These are phyloP conservation scores for Syzygium oleosum DNA, from an alignment of 345 rosid species.

Conservation along the genomic window DNA sequence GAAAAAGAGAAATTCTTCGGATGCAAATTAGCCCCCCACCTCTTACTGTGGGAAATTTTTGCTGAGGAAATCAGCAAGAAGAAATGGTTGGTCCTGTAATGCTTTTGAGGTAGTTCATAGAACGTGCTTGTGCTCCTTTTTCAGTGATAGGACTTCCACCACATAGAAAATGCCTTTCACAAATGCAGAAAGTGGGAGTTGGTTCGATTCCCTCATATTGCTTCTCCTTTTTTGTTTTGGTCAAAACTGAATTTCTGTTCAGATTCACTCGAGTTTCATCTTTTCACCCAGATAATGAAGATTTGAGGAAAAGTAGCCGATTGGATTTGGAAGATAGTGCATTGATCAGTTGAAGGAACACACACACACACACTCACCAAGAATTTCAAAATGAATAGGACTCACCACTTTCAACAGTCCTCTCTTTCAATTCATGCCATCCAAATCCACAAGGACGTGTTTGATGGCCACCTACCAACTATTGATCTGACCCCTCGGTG, in stretches of 20 bases:
- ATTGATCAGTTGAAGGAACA: not conserved
- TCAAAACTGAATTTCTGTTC: not conserved
- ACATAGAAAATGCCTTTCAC: not conserved
- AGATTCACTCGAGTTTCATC: not conserved
- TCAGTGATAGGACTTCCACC: conserved; percentile 3
- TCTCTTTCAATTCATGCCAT: not conserved
- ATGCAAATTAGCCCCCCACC: not conserved
- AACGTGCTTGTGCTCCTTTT: not conserved
- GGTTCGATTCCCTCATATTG: not conserved
- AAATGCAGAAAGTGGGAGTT: not conserved
- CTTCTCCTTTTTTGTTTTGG: not conserved
- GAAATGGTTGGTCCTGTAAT: not conserved
- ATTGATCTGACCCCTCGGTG: not conserved
- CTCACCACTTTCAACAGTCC: conserved; percentile 12
- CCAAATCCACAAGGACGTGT: not conserved
- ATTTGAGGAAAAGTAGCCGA: not conserved
- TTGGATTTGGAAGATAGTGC: not conserved
- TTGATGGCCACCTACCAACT: not conserved
- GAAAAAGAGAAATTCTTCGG: not conserved
- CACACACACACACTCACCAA: not conserved
- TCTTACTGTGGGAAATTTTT: not conserved
- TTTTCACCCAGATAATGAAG: not conserved
- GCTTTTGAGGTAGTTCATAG: not conserved
- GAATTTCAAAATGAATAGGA: conserved; percentile 23
- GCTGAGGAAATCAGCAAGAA: not conserved